Evolutionary conservation across 768 basidiomycete species (phyloP).

Genomic region (Suillus discolor): DNA sequence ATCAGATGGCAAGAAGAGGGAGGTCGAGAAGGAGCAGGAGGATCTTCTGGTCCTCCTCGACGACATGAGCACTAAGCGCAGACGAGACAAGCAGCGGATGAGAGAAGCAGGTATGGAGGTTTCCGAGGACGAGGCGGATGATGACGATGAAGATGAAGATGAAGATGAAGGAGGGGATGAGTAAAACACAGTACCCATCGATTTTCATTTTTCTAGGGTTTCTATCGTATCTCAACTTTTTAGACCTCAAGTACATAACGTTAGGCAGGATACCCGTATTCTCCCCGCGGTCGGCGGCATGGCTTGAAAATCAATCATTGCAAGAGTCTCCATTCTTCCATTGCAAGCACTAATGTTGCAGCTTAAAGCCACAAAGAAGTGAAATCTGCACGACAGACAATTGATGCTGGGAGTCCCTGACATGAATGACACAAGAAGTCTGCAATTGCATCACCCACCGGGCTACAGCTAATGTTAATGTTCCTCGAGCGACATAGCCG

Average conservation of each 20-base stretch:
- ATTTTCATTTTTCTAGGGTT: not conserved
- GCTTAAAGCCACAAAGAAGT: not conserved
- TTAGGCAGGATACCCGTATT: not conserved
- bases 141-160: slow-evolving; percentile 52
- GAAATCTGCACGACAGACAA: not conserved
- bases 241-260: not conserved
- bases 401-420: not conserved
- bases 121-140: slow-evolving; percentile 89
- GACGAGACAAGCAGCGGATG: slow-evolving; percentile 80
- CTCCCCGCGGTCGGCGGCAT: not conserved
- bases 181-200: not conserved
- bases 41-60: slow-evolving; percentile 92
- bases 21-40: slow-evolving; percentile 95
- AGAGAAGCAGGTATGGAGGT: slow-evolving; percentile 79
- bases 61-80: slow-evolving; percentile 85
- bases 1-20: slow-evolving; percentile 68
- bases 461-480: not conserved
- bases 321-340: not conserved
- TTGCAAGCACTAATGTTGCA: not conserved
- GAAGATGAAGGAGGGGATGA: slow-evolving; percentile 37
- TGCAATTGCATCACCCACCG: not conserved
- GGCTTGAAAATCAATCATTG: not conserved
- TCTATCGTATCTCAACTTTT: not conserved
- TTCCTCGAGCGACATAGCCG: not conserved
- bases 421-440: not conserved